These are phyloP conservation scores for Elsinoe fawcettii DNA, from an alignment of 2,329 filamentous ascomycete genomes.

Conservation along the genomic window DNA sequence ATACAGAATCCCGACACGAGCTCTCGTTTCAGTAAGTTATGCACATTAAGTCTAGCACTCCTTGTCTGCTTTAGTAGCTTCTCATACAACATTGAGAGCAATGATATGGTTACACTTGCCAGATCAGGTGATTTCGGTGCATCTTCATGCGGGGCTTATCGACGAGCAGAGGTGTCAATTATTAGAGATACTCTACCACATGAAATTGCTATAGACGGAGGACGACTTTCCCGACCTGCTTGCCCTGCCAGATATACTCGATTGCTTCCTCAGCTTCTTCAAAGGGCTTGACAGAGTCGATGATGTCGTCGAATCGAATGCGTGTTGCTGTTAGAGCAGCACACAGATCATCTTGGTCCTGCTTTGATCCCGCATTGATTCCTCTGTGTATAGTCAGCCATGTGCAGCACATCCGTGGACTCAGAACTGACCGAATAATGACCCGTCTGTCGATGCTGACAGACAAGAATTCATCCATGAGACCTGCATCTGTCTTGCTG, in stretches of 20 bases:
- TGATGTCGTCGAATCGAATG: constrained; percentile 29
- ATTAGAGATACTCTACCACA: not conserved
- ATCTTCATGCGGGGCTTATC: too few species aligned
- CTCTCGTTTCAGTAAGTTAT: not conserved
- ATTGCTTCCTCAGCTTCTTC: constrained; percentile 37
- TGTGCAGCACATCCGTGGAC: not conserved
- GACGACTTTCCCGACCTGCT: constrained; percentile 39
- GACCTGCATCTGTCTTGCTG: constrained; percentile 24
- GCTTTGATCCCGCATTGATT: constrained; percentile 36
- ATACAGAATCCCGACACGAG: too few species aligned
- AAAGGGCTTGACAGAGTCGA: constrained; percentile 34
- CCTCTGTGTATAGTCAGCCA: constrained; percentile 24
- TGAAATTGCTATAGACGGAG: constrained; percentile 16
- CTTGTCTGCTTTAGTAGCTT: too few species aligned
- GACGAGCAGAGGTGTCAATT: too few species aligned
- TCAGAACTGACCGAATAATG: constrained; percentile 25
- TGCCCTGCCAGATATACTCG: constrained; percentile 37
- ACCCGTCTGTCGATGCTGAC: constrained; percentile 34
- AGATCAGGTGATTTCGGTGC: too few species aligned
- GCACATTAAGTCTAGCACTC: not conserved
- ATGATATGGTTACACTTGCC: too few species aligned
- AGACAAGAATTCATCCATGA: constrained; percentile 32
- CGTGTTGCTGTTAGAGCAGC: constrained; percentile 28
- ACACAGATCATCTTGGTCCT: constrained; percentile 36
- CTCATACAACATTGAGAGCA: too few species aligned